These are phyloP conservation scores for Entrophospora sp. DNA, from an alignment of 192 early-diverging fungal species.

Conservation along the genomic window DNA sequence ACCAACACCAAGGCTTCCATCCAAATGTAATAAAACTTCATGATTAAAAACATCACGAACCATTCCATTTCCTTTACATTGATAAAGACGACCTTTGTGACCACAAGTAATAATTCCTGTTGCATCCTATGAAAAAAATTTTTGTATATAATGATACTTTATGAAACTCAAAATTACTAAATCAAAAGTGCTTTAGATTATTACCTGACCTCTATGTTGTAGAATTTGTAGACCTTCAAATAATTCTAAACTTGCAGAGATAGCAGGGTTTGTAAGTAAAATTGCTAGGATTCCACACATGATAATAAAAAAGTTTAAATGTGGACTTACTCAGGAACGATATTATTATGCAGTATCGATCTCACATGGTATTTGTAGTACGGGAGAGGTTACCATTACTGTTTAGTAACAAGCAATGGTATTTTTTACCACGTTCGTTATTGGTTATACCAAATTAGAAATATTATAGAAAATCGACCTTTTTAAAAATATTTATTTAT, in stretches of 20 bases:
- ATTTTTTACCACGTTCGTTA: no score
- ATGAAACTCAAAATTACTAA: background rate
- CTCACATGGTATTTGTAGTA: no score
- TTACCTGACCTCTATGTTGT: conserved; percentile 98
- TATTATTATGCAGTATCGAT: no score
- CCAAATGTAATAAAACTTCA: conserved; percentile 62
- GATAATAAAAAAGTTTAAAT: no score
- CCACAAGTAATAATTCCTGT: conserved; percentile 99
- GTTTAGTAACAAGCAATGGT: no score
- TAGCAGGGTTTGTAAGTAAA: conserved; percentile 68
- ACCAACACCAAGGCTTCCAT: conserved; percentile 88
- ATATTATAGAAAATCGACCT: no score
- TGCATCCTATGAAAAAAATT: conserved; percentile 98
- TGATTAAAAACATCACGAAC: conserved; percentile 94
- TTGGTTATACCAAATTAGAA: no score
- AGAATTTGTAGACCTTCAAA: conserved; percentile 90
- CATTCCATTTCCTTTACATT: conserved; percentile 99
- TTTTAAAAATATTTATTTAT: no score
- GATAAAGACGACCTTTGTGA: conserved; percentile 89
- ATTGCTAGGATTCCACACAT: conserved; percentile 91
- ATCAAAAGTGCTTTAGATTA: background rate
- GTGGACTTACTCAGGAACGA: no score
- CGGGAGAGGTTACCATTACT: no score
- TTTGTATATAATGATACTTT: no score
- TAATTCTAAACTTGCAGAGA: conserved; percentile 74